Base-by-base conservation (phyloP, 345 rosid species). In the Mangifera indica region DNA sequence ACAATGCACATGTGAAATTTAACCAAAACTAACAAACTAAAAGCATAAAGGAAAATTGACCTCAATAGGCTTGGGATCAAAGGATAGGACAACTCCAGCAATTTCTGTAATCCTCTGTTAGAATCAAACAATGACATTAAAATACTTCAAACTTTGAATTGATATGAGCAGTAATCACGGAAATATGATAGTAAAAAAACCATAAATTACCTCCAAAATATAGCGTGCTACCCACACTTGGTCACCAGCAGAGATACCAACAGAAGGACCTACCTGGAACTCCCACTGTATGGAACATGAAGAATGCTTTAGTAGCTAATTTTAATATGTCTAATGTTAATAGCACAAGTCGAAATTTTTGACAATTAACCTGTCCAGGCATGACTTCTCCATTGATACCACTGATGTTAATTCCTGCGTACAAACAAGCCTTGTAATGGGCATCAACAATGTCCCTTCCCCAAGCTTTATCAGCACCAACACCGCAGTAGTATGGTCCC, bases 401-500 rank as follows among this genome's bases (percentile, higher is more conserved):
- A 70, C 95, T 84, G 56, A 95, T 88, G 83, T 89, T 91, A 45
- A 95, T 69, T 24, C 98, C 98, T 3, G 99, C 89, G 74, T 91
- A 92, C 10, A 95, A 67, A 74, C 98, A 95, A 1, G 99, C 98
- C 83, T 92, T 95, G 83, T 95, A 95, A 80, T 95, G 99, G 54
- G 98, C 48, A 69, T 92, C 93, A 7, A 95, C 99, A 75, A 95
- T 79, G 74, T 95, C 97, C 32, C 98, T 87, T 2, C 99, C 97
- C 71, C 84, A 92, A 20, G 98, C 91, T 62, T 92, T 92, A 67
- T 92, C 99, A 63, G 87, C 93, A 13, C 99, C 99, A 68, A 69
- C 51, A 70, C 88, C 84, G 56, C 99, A 92, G 77, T 91, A 95
- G 85, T 95, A 95, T n/a, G 99, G 99, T 72, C 99, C 99, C 96